Evolutionary conservation across 2,329 filamentous ascomycete species (phyloP), one percentile per base, ranked within the genome.

Genomic region (Drechslerella dactyloides): DNA sequence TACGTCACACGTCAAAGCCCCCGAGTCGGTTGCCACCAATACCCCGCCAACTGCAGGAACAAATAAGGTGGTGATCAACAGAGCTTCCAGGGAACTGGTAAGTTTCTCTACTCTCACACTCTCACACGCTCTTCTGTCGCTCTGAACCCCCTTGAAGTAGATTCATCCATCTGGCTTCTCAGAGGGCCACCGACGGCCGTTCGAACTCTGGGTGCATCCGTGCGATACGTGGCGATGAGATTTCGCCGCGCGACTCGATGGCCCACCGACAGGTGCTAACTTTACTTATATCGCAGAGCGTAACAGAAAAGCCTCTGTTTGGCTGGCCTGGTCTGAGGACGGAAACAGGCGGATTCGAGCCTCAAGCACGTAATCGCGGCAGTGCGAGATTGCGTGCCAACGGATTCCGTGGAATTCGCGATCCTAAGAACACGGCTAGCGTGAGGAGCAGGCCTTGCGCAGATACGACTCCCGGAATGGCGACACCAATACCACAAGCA

Each of bases 231-330:
- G 2, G 37, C 13, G 37, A 42, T 17, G 4, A 13, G 4, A 13
- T 6, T 42, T 42, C n/a, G n/a, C 13, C n/a, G 13, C 4, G 37
- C 5, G 37, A 15, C 15, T 15, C 37, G 40, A 70, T 70, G 66
- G 59, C 54, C 21, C 59, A 60, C 27, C 59, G 24, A 37, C 66
- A 70, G 21, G 40, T 70, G 61, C 56, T 70, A 64, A 63, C 66
- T 21, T 56, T 70, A 48, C 46, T 70, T 13, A 70, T 70, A 59
- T 64, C 66, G 59, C 66, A 70, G 66, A 70, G 66, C 30, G 66
- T 64, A 27, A 55, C 66, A 7, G 66, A 70, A 33, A 64, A 59
- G 35, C 42, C 66, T 19, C 46, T 70, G 21, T 60, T 70, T 35
- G 55, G 59, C 42, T 70, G 59, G 66, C 33, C 53, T 4, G 54